phyloP scores from a whole-genome alignment of 192 early-diverging fungal species.

The Rhizoclosmatium sp. region DNA sequence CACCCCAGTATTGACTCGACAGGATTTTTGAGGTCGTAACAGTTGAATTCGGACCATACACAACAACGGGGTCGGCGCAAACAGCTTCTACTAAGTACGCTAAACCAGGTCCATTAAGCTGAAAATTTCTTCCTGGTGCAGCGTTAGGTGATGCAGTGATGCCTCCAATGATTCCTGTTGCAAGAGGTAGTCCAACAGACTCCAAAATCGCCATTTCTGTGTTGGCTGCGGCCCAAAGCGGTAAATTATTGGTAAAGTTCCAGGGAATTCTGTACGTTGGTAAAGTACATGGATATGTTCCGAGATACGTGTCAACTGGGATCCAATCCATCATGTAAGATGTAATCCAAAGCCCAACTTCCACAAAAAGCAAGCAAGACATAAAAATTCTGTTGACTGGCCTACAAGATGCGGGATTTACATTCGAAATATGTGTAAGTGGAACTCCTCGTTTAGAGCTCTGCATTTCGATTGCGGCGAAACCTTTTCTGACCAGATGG shows the following conservation, averaged over 20 bases:
- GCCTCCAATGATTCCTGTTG: conserved; percentile 1
- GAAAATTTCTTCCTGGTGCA: not conserved
- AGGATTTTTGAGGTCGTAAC: not conserved
- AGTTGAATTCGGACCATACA: not conserved
- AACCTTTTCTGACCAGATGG: conserved; percentile 13
- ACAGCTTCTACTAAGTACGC: not conserved
- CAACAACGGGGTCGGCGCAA: not conserved
- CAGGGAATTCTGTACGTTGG: not conserved
- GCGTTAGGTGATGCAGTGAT: not conserved
- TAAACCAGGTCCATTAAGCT: not conserved
- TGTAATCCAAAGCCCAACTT: not conserved
- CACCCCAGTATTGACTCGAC: conserved; percentile 5
- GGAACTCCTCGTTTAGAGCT: conserved; percentile 7
- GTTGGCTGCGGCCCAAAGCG: not conserved
- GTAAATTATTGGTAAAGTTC: not conserved
- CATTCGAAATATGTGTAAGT: not conserved
- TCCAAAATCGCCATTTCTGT: not conserved
- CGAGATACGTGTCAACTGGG: conserved; percentile 6
- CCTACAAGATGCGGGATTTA: conserved; percentile 1
- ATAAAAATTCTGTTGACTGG: not conserved
- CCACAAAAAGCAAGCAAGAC: not conserved
- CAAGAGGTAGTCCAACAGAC: not conserved
- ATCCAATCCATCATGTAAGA: not conserved
- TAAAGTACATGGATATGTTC: not conserved
- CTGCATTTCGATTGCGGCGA: conserved; percentile 2